Evolutionary conservation across 2,329 filamentous ascomycete species (phyloP).

Genomic region (Ophiocordyceps camponoti-rufipedis): DNA sequence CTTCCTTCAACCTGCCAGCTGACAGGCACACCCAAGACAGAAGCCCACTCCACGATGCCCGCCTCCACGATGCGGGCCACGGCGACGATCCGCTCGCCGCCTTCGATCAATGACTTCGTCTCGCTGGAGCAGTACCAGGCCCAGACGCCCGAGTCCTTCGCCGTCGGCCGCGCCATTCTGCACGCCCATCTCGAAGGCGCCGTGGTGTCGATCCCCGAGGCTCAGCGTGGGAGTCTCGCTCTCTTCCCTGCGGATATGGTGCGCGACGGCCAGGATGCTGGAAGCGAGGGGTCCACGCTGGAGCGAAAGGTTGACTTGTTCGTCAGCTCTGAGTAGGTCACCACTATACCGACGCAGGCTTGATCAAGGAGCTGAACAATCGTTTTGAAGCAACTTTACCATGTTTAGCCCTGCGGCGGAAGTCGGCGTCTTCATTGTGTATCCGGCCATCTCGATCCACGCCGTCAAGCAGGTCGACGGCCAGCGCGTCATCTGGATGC

Average conservation of each 20-base stretch:
- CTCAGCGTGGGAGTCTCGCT: conserved; percentile 34
- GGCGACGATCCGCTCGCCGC: conserved; percentile 38
- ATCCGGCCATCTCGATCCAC: conserved; percentile 58
- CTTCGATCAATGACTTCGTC: conserved; percentile 40
- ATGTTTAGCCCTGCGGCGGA: conserved; percentile 41
- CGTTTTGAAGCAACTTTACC: conserved; percentile 23
- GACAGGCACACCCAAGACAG: too few species aligned
- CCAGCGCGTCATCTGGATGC: conserved; percentile 43
- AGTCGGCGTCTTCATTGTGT: conserved; percentile 50
- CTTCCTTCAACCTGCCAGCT: too few species aligned
- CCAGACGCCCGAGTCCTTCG: conserved; percentile 56
- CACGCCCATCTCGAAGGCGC: conserved; percentile 41
- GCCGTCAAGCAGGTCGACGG: conserved; percentile 43
- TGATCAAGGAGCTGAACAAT: neutral
- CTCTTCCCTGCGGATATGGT: conserved; percentile 26
- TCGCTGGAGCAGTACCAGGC: conserved; percentile 50
- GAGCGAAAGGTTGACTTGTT: conserved; percentile 36
- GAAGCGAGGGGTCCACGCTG: conserved; percentile 13
- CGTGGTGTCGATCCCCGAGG: conserved; percentile 37
- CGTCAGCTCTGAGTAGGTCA: conserved; percentile 34
- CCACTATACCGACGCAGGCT: neutral
- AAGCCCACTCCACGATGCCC: neutral
- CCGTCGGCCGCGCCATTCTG: conserved; percentile 51
- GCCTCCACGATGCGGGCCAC: conserved; percentile 17
- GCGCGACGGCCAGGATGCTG: conserved; percentile 1